Percentiles rank a stretch among this genome's conserved stretches.
Conservation (phyloP, 2,329 filamentous ascomycete genomes). For the Metarhizium robertsii region DNA sequence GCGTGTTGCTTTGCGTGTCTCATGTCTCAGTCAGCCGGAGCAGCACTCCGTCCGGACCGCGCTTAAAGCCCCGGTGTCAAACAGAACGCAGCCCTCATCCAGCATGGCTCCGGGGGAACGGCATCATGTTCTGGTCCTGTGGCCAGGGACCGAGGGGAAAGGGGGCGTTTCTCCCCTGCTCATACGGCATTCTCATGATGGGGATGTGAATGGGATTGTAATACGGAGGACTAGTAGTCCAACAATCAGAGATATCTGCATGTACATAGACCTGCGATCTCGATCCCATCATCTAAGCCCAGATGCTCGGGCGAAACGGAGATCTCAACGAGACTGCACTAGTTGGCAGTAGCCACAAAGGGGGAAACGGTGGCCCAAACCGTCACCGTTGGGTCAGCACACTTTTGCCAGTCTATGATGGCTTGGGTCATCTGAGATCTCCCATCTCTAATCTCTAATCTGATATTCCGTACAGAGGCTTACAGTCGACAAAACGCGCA, state of each 20-base stretch:
- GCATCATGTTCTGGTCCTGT: neutral
- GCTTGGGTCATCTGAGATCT: no score
- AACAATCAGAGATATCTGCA: neutral
- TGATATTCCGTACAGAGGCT: no score
- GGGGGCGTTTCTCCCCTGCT: neutral
- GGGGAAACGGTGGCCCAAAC: slow-evolving; percentile 1
- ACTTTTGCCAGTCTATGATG: neutral
- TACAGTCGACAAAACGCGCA: neutral
- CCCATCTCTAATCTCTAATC: no score
- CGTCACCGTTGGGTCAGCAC: neutral
- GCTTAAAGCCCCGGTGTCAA: neutral
- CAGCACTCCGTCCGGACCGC: neutral
- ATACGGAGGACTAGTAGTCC: neutral
- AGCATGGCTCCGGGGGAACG: neutral
- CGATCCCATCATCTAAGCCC: slow-evolving; percentile 5
- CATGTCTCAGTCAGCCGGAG: neutral
- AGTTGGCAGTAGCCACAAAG: neutral
- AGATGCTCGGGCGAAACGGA: slow-evolving; percentile 9
- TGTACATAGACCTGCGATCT: slow-evolving; percentile 5
- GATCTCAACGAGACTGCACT: slow-evolving; percentile 2
- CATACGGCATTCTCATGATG: neutral
- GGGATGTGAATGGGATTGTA: slow-evolving; percentile 1
- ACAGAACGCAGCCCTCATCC: neutral
- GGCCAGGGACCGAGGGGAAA: neutral
- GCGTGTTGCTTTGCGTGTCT: no score